Base-by-base conservation (phyloP, 2,329 filamentous ascomycete genomes). In the Gyromitra esculenta region DNA sequence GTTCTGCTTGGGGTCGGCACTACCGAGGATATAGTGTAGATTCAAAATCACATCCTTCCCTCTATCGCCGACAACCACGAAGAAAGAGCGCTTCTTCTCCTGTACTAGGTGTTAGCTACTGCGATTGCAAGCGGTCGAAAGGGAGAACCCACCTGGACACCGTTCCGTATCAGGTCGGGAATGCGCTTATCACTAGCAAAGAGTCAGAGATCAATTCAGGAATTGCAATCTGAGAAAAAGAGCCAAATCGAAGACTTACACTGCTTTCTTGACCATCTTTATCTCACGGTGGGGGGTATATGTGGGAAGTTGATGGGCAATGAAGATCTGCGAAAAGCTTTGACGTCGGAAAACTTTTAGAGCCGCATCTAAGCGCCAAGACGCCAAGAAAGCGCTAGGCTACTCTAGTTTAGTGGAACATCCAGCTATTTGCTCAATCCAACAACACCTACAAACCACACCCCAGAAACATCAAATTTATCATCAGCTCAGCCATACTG, bases 51-150 rank as follows among this genome's bases (percentile, higher is more conserved):
- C 93, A 87, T 99, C 96, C 84, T 99, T 99, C 80, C 94, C 90
- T 75, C 90, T 90, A 84, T 99, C 94, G 82, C 96, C 96, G 59
- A 99, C 95, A 31, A 99, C 91, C 74, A 99, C 93, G 84, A 99
- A 96, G 87, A 99, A 97, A 86, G 92, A 97, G 84, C 96, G 90
- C 86, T 98, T 98, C 89, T 97, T 97, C 84, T 97, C 94, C 84
- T 81, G 18, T 74, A 13, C 1, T 5, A 35, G 43, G 13, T 57
- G 54, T 71, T 52, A 63, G 43, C 52, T 11, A 18, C 9, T 37
- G 48, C 9, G 31, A 56, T n/a, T 41, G n/a, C 37, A 43, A 8
- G 21, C 13, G 25, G 35, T 43, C 18, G 21, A n/a, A 11, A 60
- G 2, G 31, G 39, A 60, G 15, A 69, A 69, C 74, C 18, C 79